Percentiles rank a stretch among this genome's conserved stretches.
Conservation (phyloP, 176 grass and related monocot genomes). For the Alloteropsis semialata region DNA sequence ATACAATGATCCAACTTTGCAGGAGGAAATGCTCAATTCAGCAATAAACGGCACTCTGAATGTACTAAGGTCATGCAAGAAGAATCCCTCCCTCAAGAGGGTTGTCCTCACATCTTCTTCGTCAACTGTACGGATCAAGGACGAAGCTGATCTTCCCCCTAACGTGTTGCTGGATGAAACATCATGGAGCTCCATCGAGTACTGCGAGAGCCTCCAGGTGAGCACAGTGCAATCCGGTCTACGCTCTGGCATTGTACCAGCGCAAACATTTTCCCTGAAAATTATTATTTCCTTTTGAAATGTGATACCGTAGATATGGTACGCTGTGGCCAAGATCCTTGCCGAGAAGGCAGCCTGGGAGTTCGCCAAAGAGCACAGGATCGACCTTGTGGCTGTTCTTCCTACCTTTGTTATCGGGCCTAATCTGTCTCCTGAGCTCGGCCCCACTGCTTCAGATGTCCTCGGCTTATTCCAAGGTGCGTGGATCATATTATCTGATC, state of each 20-base stretch:
- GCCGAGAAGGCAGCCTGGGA: conserved; percentile 91
- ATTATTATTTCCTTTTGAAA: too few relatives aligned
- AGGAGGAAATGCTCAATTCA: conserved; percentile 41
- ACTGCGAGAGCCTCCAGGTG: conserved; percentile 71
- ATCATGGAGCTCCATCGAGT: conserved; percentile 73
- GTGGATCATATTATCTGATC: not conserved
- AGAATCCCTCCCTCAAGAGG: conserved; percentile 60
- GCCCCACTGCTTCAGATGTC: conserved; percentile 56
- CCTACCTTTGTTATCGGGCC: conserved; percentile 77
- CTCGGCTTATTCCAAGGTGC: conserved; percentile 74
- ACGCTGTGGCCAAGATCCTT: conserved; percentile 67
- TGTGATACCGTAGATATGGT: conserved; percentile 93
- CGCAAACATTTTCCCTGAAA: conserved; percentile 4
- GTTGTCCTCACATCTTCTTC: conserved; percentile 87
- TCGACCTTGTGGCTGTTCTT: conserved; percentile 72
- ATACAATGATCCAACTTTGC: not conserved
- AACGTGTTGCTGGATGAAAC: conserved; percentile 61
- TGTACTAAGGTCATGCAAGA: conserved; percentile 72
- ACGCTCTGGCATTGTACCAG: not conserved
- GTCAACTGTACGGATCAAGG: conserved; percentile 61
- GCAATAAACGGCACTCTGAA: conserved; percentile 80
- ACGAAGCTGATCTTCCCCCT: conserved; percentile 45
- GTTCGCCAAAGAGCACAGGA: conserved; percentile 78
- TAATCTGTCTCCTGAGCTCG: conserved; percentile 50
- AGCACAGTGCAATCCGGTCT: not conserved